Base-by-base conservation (phyloP, 331 rosid species). In the Quercus tomentella region DNA sequence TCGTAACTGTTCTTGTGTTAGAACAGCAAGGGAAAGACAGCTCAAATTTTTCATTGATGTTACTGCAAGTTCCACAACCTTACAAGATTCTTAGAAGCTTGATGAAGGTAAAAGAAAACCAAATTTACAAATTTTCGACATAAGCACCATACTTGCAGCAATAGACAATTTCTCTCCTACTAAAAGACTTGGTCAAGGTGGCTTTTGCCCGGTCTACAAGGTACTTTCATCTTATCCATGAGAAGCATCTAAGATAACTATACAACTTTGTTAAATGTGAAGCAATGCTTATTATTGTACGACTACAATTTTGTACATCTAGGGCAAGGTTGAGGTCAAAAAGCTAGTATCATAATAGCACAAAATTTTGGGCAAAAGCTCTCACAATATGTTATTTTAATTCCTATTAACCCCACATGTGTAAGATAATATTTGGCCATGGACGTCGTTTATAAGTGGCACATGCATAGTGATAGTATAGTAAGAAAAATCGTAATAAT, bases 171-270 rank as follows among this genome's bases (percentile, higher is more conserved):
- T 89, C 77, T 77, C 89, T 20, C 15, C 22, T 15, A 55, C 37
- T 70, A 88, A 82, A 16, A 75, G 78, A 76, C 71, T 86, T 9
- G 87, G 92, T 14, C 83, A 85, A 83, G 91, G 88, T 51, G 91
- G 91, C 72, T 88, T 88, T 71, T 88, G 91, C n/a, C 45, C 77
- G 0, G 88, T 86, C 17, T 85, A 85, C 76, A 83, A 79, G 73
- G 91, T 88, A 77, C 45, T 31, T 37, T 76, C 4, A 26, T 1
- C 14, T 51, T 54, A 49, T 30, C 25, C 75, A 8, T 22, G 30
- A 8, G 10, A 58, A 9, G 14, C 0, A 37, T 45, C 52, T 45
- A 45, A 45, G 52, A 45, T 37, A 0, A 45, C 52, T 11, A 45
- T 2, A 12, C 52, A 45, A 11, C 16, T 56, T 3, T 1, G 3